Evolutionary conservation across 129 eudicot species (phyloP).

Genomic region (Arctium lappa): DNA sequence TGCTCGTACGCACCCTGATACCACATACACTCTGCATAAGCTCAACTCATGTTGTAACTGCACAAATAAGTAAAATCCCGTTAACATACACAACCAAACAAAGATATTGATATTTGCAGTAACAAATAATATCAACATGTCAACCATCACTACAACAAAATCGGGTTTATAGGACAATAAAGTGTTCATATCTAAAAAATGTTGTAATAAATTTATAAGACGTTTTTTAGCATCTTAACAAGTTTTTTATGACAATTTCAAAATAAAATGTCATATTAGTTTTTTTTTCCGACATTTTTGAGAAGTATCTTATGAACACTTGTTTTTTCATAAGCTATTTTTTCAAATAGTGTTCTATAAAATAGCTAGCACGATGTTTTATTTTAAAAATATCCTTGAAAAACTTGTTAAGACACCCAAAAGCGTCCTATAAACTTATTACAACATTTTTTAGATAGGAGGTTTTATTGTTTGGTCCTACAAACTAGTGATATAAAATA

Average conservation of each 20-base stretch:
- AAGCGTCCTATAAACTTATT: not conserved
- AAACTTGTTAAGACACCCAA: not conserved
- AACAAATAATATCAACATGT: not conserved
- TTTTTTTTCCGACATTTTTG: not conserved
- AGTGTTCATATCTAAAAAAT: too few relatives aligned
- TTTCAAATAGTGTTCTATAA: too few relatives aligned
- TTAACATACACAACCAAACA: not conserved
- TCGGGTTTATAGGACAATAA: not conserved
- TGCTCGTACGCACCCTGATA: conserved; percentile 44
- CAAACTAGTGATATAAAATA: too few relatives aligned
- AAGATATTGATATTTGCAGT: not conserved
- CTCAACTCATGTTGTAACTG: conserved; percentile 60
- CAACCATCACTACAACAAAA: not conserved
- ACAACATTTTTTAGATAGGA: not conserved
- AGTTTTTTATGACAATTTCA: not conserved
- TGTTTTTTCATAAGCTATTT: not conserved
- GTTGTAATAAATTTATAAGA: too few relatives aligned
- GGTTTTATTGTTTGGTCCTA: not conserved
- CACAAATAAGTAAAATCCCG: not conserved
- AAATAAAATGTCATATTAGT: not conserved
- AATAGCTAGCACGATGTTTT: not conserved
- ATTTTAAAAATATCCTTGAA: not conserved
- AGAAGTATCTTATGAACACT: not conserved
- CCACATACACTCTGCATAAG: conserved; percentile 52
- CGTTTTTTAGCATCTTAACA: not conserved